A percentile compares a stretch with the other conserved stretches of the same genome.
phyloP scores from a whole-genome alignment of 345 rosid species.

The Pseudoturritis turrita region DNA sequence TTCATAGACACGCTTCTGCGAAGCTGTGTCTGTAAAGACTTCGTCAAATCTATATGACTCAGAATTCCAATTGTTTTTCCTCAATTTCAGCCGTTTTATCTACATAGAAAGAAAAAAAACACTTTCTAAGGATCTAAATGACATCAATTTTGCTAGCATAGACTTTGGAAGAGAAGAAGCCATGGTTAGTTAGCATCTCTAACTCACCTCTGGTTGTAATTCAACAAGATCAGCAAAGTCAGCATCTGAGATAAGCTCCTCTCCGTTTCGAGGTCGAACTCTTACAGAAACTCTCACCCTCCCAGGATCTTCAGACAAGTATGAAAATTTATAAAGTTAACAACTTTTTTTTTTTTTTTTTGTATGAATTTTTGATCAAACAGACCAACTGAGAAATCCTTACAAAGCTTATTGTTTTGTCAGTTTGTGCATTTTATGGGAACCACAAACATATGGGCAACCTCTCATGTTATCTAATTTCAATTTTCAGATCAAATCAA shows the following conservation, averaged over 20 bases:
- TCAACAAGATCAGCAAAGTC: slow-evolving; percentile 87
- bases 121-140: not conserved
- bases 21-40: slow-evolving; percentile 71
- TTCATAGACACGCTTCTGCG: slow-evolving; percentile 91
- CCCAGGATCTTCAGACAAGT: slow-evolving; percentile 51
- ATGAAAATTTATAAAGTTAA: not conserved
- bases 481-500: not conserved
- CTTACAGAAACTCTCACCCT: slow-evolving; percentile 90
- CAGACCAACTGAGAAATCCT: no score
- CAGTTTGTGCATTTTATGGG: not conserved
- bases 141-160: not conserved
- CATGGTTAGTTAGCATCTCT: not conserved
- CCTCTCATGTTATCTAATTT: not conserved
- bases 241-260: slow-evolving; percentile 70
- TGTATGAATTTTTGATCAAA: no score
- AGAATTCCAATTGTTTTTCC: slow-evolving; percentile 84
- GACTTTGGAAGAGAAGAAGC: not conserved
- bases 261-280: slow-evolving; percentile 68
- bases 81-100: slow-evolving; percentile 78
- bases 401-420: not conserved
- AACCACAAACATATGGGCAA: no score
- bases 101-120: slow-evolving; percentile 22
- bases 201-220: slow-evolving; percentile 76
- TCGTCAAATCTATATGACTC: slow-evolving; percentile 86
- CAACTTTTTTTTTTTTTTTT: no score